Base-by-base conservation (phyloP, 345 rosid genomes). In the Cardamine occulta region DNA sequence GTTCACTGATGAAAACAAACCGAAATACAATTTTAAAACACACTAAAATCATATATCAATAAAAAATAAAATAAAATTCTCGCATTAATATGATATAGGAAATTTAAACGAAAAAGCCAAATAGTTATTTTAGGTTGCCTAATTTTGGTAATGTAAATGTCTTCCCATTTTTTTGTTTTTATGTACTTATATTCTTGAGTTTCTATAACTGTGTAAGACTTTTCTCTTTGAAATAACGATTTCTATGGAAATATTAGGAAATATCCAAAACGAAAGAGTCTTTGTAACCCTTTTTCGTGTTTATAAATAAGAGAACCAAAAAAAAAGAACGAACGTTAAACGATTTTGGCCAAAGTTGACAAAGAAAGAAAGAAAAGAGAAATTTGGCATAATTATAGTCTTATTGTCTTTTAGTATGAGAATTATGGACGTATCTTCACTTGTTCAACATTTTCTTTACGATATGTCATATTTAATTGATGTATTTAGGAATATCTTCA, bases 151-250 rank as follows among this genome's bases (percentile, higher is more conserved):
- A 42, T 53, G 55, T 12, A 76, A 21, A 53, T 58, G 24, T 58
- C 60, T 66, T 58, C 53, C 28, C 55, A 7, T 31, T 42, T 32
- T 68, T 48, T 26, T 24, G 21, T 24, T 70, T 39, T 52, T 65
- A 21, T 34, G 13, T 56, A 63, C 65, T 24, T 26, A 26, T 49
- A 56, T 56, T 48, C 60, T 56, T 57, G 56, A 24, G 31, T 72
- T 56, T 77, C 15, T 77, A 32, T 48, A 56, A 12, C 34, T 64
- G 28, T 54, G 32, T 64, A 64, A 21, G 67, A 77, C 72, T 77
- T 70, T 70, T 52, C 18, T 56, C n/a, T 60, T 76, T 76, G 31
- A 61, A 62, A 31, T 68, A 61, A 68, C 23, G 9, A 68, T 61
- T 62, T 76, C 40, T n/a, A 42, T 23, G 64, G 37, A 29, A 60